Evolutionary conservation across 768 basidiomycete species (phyloP), one percentile per base, ranked within the genome.

Genomic region (Lactarius trivialis): DNA sequence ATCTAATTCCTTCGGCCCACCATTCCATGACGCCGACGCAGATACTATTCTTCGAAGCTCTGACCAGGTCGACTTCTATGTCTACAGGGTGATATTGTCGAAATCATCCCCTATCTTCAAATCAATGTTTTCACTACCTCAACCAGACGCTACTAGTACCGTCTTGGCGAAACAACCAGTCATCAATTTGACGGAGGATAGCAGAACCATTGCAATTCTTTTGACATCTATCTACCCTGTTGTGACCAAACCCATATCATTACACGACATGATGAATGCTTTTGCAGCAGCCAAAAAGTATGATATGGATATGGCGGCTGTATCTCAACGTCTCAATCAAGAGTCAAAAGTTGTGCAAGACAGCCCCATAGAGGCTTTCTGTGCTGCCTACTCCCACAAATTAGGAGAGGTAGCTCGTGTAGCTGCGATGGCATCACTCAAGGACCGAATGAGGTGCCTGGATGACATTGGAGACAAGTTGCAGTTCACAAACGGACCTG

Each of bases 41-140:
- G 49, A 52, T 17, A 21, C 33, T 12, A 59, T 55, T 17, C n/a
- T 60, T 48, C 51, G 60, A 48, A 54, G 39, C 32, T 60, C 60
- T 15, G 60, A 60, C 52, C 26, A 26, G 9, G 60, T 60, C 33
- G 41, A 60, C 21, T 60, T 60, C 5, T 8, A 12, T 21, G 43
- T 60, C 37, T 55, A 55, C 32, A 55, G 19, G 33, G 9, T n/a
- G 14, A 60, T 60, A 32, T 55, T 60, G 34, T 54, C 60, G 14
- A 30, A 48, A 30, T 41, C 53, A 9, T 60, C 60, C 4, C 54
- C 60, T n/a, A n/a, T 60, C 54, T 60, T 60, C 60, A 43, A 50
- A 34, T n/a, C 14, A 2, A 50, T 50, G 49, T 59, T 59, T 21
- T 60, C 36, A 5, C 41, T 30, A 4, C 54, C 34, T 1, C 43